Evolutionary conservation across 2,329 filamentous ascomycete species (phyloP).

Genomic region (Neofusicoccum sp.): DNA sequence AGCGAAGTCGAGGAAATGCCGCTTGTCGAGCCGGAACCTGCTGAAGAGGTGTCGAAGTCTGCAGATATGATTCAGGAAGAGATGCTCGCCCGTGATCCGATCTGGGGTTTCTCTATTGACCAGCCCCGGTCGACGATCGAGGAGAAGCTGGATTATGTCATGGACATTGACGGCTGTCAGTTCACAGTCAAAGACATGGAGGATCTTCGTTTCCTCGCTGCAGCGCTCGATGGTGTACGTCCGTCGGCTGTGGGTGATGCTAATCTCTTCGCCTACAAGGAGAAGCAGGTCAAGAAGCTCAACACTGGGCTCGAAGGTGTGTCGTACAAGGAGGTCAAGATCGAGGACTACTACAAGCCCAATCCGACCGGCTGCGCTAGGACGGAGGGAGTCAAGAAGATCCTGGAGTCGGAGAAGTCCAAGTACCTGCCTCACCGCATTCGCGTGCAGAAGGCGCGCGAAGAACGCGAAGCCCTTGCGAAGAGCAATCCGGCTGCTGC

Average conservation of each 20-base stretch:
- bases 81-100: constrained; percentile 20
- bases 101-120: constrained; percentile 61
- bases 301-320: constrained; percentile 61
- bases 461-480: constrained; percentile 82
- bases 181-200: constrained; percentile 70
- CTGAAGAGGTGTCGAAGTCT: constrained; percentile 37
- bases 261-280: constrained; percentile 69
- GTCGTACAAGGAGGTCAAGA: constrained; percentile 56
- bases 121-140: constrained; percentile 66
- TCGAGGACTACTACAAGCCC: constrained; percentile 76
- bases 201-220: constrained; percentile 60
- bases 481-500: constrained; percentile 60
- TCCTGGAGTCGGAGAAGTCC: constrained; percentile 95
- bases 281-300: constrained; percentile 71
- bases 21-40: constrained; percentile 3
- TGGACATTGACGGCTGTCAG: constrained; percentile 74
- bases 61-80: constrained; percentile 34
- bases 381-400: constrained; percentile 93
- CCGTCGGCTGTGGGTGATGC: constrained; percentile 59
- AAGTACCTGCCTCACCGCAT: constrained; percentile 98
- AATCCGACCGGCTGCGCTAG: constrained; percentile 84
- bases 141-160: constrained; percentile 63
- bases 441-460: constrained; percentile 87
- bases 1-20: constrained; percentile 28
- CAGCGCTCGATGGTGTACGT: constrained; percentile 51